Evolutionary conservation across 257 asterid genomes (phyloP), one percentile per base, ranked within the genome.

Genomic region (Nicotiana otophora): DNA sequence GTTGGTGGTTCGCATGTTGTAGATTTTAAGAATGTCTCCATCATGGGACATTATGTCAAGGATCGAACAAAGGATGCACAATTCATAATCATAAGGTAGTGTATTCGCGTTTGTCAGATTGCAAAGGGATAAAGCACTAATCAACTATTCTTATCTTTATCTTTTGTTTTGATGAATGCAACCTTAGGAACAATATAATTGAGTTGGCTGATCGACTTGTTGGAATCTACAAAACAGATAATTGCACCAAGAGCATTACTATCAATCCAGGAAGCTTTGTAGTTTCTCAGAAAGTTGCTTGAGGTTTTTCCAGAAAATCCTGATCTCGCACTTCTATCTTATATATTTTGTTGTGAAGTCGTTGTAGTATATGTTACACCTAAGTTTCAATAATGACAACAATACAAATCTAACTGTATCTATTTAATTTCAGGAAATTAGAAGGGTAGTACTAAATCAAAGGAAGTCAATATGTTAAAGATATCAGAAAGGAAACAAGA

Each of bases 1-100:
- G 68, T 48, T 42, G 28, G 61, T 82, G 65, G 54, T 61, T 11
- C 30, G 5, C 65, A 65, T 8, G 61, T 31, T 36, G 74, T 87
- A 96, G 99, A 96, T 89, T 96, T 96, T 89, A 93, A 94, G 93
- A 96, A 96, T 80, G 99, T 96, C 34, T 94, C 98, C 1, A 96
- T 96, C 11, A 98, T 96, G 85, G 99, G 99, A 30, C 99, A 96
- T 84, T 96, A 96, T 42, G 97, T 96, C 48, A 96, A 96, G 90
- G 99, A 96, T 87, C 98, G 99, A 28, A 96, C 99, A 1, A 94
- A 94, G 91, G 97, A 96, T 88, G 99, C 98, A 17, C 98, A 96
- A 69, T 96, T 96, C 90, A 91, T 93, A 48, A 96, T 96, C 84
- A 96, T 94, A 85, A 96, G 99, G 98, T 94, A 79, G 36, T 7